phyloP scores from a whole-genome alignment of 1,139 yeast species.

The Magnusiomyces sp. region DNA sequence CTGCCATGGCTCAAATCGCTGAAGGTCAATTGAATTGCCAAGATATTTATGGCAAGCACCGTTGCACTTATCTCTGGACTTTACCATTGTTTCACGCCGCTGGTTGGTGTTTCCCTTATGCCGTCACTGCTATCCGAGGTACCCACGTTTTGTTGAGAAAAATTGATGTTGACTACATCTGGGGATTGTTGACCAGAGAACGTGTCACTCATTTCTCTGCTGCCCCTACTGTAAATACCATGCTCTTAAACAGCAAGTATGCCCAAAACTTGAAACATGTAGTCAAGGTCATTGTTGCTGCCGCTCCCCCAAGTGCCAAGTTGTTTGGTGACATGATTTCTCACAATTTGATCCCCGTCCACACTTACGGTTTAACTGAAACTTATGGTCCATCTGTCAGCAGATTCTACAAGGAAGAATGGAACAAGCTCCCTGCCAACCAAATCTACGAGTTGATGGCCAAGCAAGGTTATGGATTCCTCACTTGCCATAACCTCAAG shows the following conservation, averaged over 20 bases:
- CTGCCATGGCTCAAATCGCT: constrained; percentile 29
- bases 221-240: constrained; percentile 35
- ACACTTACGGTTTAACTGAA: constrained; percentile 68
- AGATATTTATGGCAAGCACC: constrained; percentile 24
- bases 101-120: constrained; percentile 36
- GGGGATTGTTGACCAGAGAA: constrained; percentile 29
- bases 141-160: constrained; percentile 33
- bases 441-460: constrained; percentile 27
- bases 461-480: constrained; percentile 32
- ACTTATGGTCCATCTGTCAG: constrained; percentile 35
- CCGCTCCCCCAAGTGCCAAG: constrained; percentile 32
- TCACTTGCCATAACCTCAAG: constrained; percentile 34
- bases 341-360: constrained; percentile 35
- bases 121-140: constrained; percentile 34
- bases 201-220: constrained; percentile 33
- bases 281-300: constrained; percentile 34
- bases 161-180: constrained; percentile 31
- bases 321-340: constrained; percentile 32
- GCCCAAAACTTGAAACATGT: constrained; percentile 26
- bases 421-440: constrained; percentile 26
- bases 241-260: constrained; percentile 29
- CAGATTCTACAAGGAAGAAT: constrained; percentile 28
- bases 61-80: constrained; percentile 34
- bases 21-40: constrained; percentile 31
- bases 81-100: constrained; percentile 36